Base-by-base conservation (phyloP, 306 rosid genomes). In the Rosa persica region DNA sequence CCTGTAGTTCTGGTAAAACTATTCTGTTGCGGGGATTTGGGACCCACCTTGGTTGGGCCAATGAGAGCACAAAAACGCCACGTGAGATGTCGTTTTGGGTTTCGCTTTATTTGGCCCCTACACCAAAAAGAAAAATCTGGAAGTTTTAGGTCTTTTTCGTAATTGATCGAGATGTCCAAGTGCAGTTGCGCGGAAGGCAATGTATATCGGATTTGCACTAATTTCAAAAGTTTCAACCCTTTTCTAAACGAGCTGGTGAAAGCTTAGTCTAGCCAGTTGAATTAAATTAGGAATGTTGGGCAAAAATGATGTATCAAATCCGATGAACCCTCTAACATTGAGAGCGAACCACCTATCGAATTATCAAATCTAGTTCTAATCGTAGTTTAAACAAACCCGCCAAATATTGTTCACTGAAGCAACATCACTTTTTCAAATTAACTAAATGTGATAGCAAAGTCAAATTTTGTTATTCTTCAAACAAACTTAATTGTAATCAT, bases 81-180 rank as follows among this genome's bases (percentile, higher is more conserved):
- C 82, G 79, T 85, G 84, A 73, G 72, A 30, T 81, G 87, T 80
- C 76, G 46, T 68, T 78, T 23, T 49, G 7, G 40, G 68, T 64
- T 75, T 54, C 51, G 43, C 16, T 30, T 34, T 43, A 75, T 67
- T 65, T 66, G 64, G 75, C 54, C 72, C 78, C 46, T 39, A 58
- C 67, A 11, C 38, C 34, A 2, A 12, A 12, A 22, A 12, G 30
- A 58, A 58, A 58, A 4, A 2, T 23, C 65, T 22, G 65, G 5
- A 23, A 58, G 12, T 58, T 58, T 58, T 22, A 10, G 19, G 34
- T 25, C 67, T 27, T 4, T 61, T 61, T 61, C 10, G 20, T 13
- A 27, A 23, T 22, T 58, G 15, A 43, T 43, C 10, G 1, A 58
- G 36, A 23, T 10, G 65, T 5, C 8, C 15, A 22, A n/a, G 12